Evolutionary conservation across 148 eudicot genomes (phyloP), one percentile per base, ranked within the genome.

Genomic region (Dianthus caryophyllus): DNA sequence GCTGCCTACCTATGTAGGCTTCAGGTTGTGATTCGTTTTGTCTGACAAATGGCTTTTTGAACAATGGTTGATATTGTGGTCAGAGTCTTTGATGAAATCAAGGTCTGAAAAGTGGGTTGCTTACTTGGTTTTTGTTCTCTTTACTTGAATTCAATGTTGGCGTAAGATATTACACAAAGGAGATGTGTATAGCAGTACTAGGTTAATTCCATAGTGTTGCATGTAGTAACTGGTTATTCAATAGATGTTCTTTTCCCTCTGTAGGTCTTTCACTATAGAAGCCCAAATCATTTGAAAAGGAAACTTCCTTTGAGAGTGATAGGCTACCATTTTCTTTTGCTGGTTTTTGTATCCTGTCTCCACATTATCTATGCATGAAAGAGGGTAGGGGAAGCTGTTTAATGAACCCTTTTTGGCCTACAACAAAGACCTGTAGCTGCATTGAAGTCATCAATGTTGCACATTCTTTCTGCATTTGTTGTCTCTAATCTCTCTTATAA

Each of bases 401-500:
- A 4, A 11, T 10, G 58, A 24, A 51, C 2, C 54, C 27, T 21
- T 48, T 52, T 52, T 52, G 57, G 27, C 25, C 5, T 10, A 29
- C 59, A 15, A 55, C 17, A 11, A 55, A 9, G 17, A 57, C 61
- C 20, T 7, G 12, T 57, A 57, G 39, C 61, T 57, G 61, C 61
- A 30, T 16, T 29, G 6, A 16, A 6, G 17, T 57, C 5, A 22
- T 48, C 9, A 29, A 47, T 9, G 51, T n/a, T 57, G 7, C 25
- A 8, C 2, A 39, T 18, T 67, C 22, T 20, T 67, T 38, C 9
- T 52, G 1, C 49, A 22, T 31, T 58, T n/a, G 9, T 69, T 64
- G 43, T 64, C 30, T 27, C 68, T 53, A 66, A 43, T 27, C 33
- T 61, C 27, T 17, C n/a, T 69, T 46, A 49, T 26, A 41, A 54